These are phyloP conservation scores for Xylariomycetidae sp. DNA, from an alignment of 2,329 filamentous ascomycete genomes.

Conservation along the genomic window DNA sequence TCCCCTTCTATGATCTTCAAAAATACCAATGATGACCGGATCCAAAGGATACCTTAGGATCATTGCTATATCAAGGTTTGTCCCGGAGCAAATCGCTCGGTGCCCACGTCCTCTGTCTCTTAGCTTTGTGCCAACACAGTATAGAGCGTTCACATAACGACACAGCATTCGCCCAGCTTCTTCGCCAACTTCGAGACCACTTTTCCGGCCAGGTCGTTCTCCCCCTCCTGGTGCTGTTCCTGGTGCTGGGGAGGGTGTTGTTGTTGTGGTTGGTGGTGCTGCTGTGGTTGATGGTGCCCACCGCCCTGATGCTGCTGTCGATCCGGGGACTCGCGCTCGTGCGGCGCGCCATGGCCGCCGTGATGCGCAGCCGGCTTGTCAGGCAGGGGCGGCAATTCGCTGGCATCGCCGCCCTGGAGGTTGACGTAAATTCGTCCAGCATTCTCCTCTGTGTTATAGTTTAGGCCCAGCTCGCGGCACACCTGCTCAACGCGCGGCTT, in stretches of 20 bases:
- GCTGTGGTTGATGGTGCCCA: slow-evolving; percentile 34
- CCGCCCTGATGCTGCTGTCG: slow-evolving; percentile 26
- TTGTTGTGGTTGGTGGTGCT: slow-evolving; percentile 33
- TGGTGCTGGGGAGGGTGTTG: slow-evolving; percentile 34
- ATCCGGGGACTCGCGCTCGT: slow-evolving; percentile 29
- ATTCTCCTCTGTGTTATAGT: slow-evolving; percentile 80
- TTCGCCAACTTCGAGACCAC: slow-evolving; percentile 53
- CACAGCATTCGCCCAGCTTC: slow-evolving; percentile 64
- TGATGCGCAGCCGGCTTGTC: slow-evolving; percentile 29
- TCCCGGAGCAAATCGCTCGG: too few relatives aligned
- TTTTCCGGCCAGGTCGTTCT: slow-evolving; percentile 54
- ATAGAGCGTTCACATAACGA: slow-evolving; percentile 57
- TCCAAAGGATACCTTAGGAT: too few relatives aligned
- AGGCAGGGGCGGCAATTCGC: slow-evolving; percentile 41
- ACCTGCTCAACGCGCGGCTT: slow-evolving; percentile 91
- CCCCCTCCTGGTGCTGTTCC: slow-evolving; percentile 35
- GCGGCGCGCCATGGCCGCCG: slow-evolving; percentile 28
- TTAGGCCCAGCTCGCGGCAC: slow-evolving; percentile 74
- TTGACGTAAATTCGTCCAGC: slow-evolving; percentile 86
- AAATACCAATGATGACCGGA: too few relatives aligned
- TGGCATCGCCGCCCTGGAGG: slow-evolving; percentile 64
- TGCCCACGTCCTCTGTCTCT: too few relatives aligned
- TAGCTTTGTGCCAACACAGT: not conserved
- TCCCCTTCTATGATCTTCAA: too few relatives aligned
- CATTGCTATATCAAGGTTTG: too few relatives aligned